Evolutionary conservation across 495 filamentous ascomycete genomes (phyloP).

Genomic region (Talaromyces borbonicus): DNA sequence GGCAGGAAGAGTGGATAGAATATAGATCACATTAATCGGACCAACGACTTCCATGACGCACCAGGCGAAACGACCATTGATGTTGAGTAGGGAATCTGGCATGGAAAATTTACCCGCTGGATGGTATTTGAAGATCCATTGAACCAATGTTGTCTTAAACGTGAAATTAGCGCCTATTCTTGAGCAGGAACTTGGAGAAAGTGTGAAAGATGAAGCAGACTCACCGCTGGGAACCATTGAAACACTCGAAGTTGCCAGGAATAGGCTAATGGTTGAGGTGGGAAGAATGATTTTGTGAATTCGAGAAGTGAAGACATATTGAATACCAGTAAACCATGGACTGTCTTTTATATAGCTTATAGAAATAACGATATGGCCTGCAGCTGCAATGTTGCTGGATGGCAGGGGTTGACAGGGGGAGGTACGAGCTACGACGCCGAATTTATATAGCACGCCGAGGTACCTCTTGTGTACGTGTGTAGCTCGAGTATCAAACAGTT

Average conservation of each 20-base stretch:
- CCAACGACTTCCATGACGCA: conserved; percentile 75
- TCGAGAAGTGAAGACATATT: too few species aligned
- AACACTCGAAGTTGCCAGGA: conserved; percentile 39
- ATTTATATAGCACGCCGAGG: too few species aligned
- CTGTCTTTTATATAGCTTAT: too few species aligned
- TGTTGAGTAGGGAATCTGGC: conserved; percentile 56
- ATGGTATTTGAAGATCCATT: conserved; percentile 59
- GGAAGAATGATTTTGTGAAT: conserved; percentile 35
- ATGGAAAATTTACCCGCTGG: conserved; percentile 77
- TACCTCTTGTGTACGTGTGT: too few species aligned
- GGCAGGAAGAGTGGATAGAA: conserved; percentile 54
- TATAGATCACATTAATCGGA: conserved; percentile 67
- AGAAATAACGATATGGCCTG: too few species aligned
- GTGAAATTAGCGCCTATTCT: too few species aligned
- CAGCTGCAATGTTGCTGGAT: too few species aligned
- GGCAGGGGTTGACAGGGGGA: too few species aligned
- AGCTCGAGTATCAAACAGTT: too few species aligned
- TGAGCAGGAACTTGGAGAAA: background rate
- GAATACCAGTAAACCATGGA: too few species aligned
- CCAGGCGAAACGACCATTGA: conserved; percentile 86
- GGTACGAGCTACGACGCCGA: too few species aligned
- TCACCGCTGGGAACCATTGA: conserved; percentile 40
- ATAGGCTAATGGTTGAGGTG: conserved; percentile 40
- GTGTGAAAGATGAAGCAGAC: conserved; percentile 14
- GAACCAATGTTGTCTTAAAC: conserved; percentile 49